Conservation (phyloP, 306 rosid genomes). For the Cyamopsis tetragonoloba region DNA sequence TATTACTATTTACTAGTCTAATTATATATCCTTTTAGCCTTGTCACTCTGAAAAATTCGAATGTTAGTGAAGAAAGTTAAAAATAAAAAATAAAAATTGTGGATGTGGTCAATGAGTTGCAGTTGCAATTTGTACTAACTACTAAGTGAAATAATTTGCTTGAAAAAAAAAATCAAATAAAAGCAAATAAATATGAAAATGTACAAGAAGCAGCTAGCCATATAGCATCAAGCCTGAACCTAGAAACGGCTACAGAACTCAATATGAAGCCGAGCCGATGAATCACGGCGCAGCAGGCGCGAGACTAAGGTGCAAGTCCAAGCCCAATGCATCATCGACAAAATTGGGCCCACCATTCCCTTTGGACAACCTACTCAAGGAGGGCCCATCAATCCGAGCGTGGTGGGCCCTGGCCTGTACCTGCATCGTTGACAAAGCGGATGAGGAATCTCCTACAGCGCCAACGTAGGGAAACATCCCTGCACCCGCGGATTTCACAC, state of each 20-base stretch:
- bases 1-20: neutral
- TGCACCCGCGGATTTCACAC: conserved; percentile 39
- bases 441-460: conserved; percentile 48
- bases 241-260: neutral
- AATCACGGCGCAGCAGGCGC: conserved; percentile 67
- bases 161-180: conserved; percentile 6
- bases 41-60: neutral
- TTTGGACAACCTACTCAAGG: conserved; percentile 68
- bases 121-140: conserved; percentile 14
- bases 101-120: neutral
- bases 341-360: conserved; percentile 67
- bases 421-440: conserved; percentile 52
- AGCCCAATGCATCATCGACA: conserved; percentile 79
- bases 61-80: neutral
- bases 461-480: conserved; percentile 49
- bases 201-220: conserved; percentile 50
- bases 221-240: neutral
- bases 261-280: neutral
- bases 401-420: conserved; percentile 56
- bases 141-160: conserved; percentile 31
- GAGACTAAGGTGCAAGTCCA: conserved; percentile 86
- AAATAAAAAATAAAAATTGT: neutral
- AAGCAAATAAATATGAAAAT: conserved; percentile 43
- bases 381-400: conserved; percentile 54
- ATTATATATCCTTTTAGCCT: neutral